Evolutionary conservation across 2,329 filamentous ascomycete genomes (phyloP), one percentile per base, ranked within the genome.

Genomic region (Fusarium pseudoanthophilum): DNA sequence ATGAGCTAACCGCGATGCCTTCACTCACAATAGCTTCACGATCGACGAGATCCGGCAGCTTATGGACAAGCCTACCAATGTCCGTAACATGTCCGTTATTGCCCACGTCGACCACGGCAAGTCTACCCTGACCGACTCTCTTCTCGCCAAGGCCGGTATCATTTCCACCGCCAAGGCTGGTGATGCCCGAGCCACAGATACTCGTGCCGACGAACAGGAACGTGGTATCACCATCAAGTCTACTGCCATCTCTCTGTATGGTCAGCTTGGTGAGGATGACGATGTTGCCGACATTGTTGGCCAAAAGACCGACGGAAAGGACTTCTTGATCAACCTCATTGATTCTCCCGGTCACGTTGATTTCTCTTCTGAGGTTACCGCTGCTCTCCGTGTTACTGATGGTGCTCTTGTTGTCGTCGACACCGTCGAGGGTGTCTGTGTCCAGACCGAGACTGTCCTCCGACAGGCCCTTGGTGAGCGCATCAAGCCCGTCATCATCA

Each of bases 171-270:
- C 94, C 81, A 98, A 98, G 89, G 96, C 96, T 81, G 96, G 96
- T 87, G 94, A 97, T 85, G 92, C 92, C 78, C 93, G 96, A 86
- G 97, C 95, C 85, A 99, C 95, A 82, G 96, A 99, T 87, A 99
- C 96, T 76, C 93, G 96, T 87, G 88, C 93, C 78, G 96, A 99
- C 85, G 96, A 99, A 87, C 96, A 99, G 89, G 96, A 99, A 85
- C 95, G 96, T 92, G 95, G 96, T 92, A 98, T 99, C 83, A 99
- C 96, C 81, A 99, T 99, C 92, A 99, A 99, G 92, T 99, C 96
- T 67, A 99, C 96, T 75, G 96, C 97, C 87, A 99, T 99, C 88
- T 98, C 97, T 79, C 92, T 99, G 83, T 99, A 96, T 87, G 95
- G 94, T 83, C 88, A 91, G 80, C 91, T 99, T 78, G 86, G 89